Evolutionary conservation across 169 alveolate species (phyloP).

Genomic region (Hammondia hammondi): DNA sequence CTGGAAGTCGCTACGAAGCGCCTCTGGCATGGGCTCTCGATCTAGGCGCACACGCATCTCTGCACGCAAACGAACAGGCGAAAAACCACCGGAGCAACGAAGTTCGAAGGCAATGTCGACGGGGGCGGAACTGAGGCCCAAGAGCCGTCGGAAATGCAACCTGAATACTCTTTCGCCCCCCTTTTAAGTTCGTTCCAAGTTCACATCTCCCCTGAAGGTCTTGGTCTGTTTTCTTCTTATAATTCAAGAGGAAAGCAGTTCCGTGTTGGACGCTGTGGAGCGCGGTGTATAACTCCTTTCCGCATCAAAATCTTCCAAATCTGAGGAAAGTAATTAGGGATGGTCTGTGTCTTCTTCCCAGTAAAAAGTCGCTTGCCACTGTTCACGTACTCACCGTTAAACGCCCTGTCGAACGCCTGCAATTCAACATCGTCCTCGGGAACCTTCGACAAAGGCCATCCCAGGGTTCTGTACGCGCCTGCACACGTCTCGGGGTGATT

Average conservation of each 20-base stretch:
- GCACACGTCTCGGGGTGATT: background rate
- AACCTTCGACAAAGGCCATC: background rate
- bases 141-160: too few relatives aligned
- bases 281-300: too few relatives aligned
- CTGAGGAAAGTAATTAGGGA: too few relatives aligned
- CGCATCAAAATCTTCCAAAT: too few relatives aligned
- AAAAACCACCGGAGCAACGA: background rate
- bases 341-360: background rate
- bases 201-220: too few relatives aligned
- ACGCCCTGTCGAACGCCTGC: background rate
- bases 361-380: background rate
- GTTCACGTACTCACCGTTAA: background rate
- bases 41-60: background rate
- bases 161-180: too few relatives aligned
- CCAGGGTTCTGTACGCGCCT: background rate
- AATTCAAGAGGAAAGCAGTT: too few relatives aligned
- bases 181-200: too few relatives aligned
- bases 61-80: background rate
- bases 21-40: background rate
- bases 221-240: too few relatives aligned
- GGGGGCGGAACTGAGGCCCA: too few relatives aligned
- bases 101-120: too few relatives aligned
- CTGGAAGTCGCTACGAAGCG: background rate
- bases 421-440: background rate
- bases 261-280: too few relatives aligned